Evolutionary conservation across 768 basidiomycete genomes (phyloP).

Genomic region (Mrakia frigida): DNA sequence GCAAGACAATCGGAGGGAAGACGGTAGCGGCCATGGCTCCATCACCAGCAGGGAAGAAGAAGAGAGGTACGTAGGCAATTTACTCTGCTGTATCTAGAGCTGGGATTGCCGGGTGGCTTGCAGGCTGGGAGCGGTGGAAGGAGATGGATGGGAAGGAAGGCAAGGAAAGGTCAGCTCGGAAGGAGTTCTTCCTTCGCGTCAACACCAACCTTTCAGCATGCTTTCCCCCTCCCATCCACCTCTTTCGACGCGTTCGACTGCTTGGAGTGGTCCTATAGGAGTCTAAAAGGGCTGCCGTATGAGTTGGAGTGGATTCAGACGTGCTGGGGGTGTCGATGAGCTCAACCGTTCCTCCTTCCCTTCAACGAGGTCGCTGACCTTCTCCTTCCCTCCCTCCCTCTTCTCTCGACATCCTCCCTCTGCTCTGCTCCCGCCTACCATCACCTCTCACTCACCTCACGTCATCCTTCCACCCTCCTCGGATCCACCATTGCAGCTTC

Average conservation of each 20-base stretch:
- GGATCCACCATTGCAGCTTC: neutral
- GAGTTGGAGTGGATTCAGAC: too few species aligned
- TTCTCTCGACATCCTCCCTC: neutral
- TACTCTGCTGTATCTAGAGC: neutral
- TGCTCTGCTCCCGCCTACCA: neutral
- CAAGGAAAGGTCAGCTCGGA: neutral
- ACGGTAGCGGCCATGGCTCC: constrained; percentile 5
- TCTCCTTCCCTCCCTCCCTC: neutral
- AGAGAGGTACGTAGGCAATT: neutral
- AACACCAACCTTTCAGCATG: neutral
- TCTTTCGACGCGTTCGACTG: neutral
- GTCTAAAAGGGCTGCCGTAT: neutral
- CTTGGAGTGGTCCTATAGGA: neutral
- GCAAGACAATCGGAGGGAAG: constrained; percentile 10
- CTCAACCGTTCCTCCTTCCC: neutral
- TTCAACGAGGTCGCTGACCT: neutral
- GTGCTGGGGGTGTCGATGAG: neutral
- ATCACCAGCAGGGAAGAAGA: neutral
- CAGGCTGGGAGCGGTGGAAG: neutral
- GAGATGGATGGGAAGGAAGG: neutral
- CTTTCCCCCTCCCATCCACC: neutral
- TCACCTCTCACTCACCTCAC: neutral
- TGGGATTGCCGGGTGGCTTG: neutral
- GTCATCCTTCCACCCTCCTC: neutral
- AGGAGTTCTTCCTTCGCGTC: constrained; percentile 9